Percentiles rank a stretch among this genome's conserved stretches.
Conservation (phyloP, 2,329 filamentous ascomycete genomes). For the Nemania sp. region DNA sequence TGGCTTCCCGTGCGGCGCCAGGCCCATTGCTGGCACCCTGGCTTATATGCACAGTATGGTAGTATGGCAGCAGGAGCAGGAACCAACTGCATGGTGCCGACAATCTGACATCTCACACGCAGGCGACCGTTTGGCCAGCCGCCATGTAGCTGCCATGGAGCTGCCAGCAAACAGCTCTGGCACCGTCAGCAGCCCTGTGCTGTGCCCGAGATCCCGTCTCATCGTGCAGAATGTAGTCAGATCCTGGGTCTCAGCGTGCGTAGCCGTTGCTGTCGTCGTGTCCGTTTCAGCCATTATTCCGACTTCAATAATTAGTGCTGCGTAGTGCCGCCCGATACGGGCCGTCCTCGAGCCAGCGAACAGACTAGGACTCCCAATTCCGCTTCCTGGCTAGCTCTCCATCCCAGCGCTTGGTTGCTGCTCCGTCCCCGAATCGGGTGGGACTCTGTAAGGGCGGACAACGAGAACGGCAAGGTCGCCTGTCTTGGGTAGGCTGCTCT, state of each 20-base stretch:
- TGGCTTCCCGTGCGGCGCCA: background rate
- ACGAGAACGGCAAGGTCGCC: background rate
- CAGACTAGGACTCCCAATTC: background rate
- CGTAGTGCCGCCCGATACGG: background rate
- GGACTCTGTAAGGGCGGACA: background rate
- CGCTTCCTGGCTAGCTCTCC: slow-evolving; percentile 5
- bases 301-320: background rate
- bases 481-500: slow-evolving; percentile 2
- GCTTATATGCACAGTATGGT: background rate
- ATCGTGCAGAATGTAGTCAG: slow-evolving; percentile 3
- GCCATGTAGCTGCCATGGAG: slow-evolving; percentile 4
- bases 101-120: slow-evolving; percentile 26
- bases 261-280: slow-evolving; percentile 4
- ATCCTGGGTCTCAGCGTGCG: slow-evolving; percentile 18
- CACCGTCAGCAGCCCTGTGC: slow-evolving; percentile 14
- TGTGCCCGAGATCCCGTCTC: slow-evolving; percentile 8
- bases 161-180: slow-evolving; percentile 3
- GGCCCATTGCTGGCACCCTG: background rate
- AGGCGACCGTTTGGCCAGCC: slow-evolving; percentile 3
- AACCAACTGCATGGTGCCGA: slow-evolving; percentile 9
- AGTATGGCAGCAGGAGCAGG: background rate
- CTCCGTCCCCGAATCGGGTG: background rate
- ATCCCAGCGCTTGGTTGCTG: background rate
- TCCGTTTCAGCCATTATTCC: background rate
- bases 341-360: slow-evolving; percentile 1